Conservation (phyloP, 164 flowering plant species). For the Vitis labrusca region DNA sequence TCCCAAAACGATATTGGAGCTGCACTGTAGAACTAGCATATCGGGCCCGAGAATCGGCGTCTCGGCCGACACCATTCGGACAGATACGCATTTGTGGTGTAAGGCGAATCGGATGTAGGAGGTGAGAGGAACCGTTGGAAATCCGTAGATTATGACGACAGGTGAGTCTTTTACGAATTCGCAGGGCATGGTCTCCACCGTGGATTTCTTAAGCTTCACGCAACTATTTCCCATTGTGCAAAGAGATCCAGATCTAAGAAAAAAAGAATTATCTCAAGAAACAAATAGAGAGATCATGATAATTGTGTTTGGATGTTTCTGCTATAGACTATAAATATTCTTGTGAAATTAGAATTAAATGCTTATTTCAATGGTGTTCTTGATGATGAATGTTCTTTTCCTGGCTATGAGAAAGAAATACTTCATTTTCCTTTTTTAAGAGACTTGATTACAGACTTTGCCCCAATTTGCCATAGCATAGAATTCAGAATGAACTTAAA, state of each 20-base stretch:
- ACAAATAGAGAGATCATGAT: too few relatives aligned
- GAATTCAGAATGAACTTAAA: too few relatives aligned
- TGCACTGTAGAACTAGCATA: slow-evolving; percentile 25
- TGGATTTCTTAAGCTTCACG: slow-evolving; percentile 42
- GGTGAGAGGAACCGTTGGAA: slow-evolving; percentile 22
- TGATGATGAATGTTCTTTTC: too few relatives aligned
- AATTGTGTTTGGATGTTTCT: too few relatives aligned
- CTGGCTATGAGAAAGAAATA: neutral
- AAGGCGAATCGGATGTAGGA: slow-evolving; percentile 50
- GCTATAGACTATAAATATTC: too few relatives aligned
- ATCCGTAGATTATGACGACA: slow-evolving; percentile 29
- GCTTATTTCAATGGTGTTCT: too few relatives aligned
- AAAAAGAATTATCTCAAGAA: neutral
- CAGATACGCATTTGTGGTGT: slow-evolving; percentile 35
- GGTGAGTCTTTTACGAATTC: slow-evolving; percentile 9
- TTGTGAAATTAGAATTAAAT: too few relatives aligned
- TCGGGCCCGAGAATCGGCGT: slow-evolving; percentile 13
- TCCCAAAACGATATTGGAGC: slow-evolving; percentile 45
- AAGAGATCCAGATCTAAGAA: slow-evolving; percentile 57
- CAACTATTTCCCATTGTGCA: slow-evolving; percentile 49
- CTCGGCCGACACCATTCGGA: slow-evolving; percentile 31
- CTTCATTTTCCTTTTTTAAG: neutral
- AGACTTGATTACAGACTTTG: too few relatives aligned
- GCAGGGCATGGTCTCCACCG: slow-evolving; percentile 41
- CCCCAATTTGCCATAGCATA: too few relatives aligned